A percentile compares a stretch with the other conserved stretches of the same genome.
These are phyloP conservation scores for Seiridium cupressi DNA, from an alignment of 2,329 filamentous ascomycete species.

Conservation along the genomic window DNA sequence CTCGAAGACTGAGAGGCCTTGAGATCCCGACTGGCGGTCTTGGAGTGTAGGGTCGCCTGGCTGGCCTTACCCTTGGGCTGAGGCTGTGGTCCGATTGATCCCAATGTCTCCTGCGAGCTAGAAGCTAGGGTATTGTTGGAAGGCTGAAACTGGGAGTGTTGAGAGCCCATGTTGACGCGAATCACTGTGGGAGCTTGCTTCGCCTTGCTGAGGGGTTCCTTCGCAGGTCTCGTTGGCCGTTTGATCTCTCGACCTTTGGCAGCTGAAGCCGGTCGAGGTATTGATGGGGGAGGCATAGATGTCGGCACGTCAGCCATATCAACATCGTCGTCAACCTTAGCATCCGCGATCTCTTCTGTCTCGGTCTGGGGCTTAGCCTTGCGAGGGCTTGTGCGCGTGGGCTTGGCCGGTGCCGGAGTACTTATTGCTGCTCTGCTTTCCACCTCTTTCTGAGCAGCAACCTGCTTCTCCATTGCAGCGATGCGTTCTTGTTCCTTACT, in stretches of 20 bases:
- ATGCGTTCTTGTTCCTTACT: conserved; percentile 57
- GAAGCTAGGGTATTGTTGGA: conserved; percentile 57
- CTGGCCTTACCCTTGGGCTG: conserved; percentile 64
- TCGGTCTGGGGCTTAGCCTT: conserved; percentile 37
- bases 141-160: conserved; percentile 58
- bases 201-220: conserved; percentile 55
- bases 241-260: conserved; percentile 53
- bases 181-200: conserved; percentile 72
- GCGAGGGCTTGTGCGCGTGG: conserved; percentile 49
- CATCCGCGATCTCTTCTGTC: conserved; percentile 24
- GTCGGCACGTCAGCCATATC: conserved; percentile 58
- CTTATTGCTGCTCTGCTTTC: conserved; percentile 21
- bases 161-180: conserved; percentile 66
- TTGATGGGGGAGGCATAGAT: conserved; percentile 59
- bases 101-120: conserved; percentile 55
- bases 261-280: conserved; percentile 48
- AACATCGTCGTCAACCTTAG: conserved; percentile 36
- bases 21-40: conserved; percentile 56
- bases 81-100: conserved; percentile 36
- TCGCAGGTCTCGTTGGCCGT: conserved; percentile 61
- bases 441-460: conserved; percentile 52
- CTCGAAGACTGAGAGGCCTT: conserved; percentile 63
- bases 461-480: conserved; percentile 51
- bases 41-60: conserved; percentile 59
- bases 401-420: conserved; percentile 36